phyloP scores from a whole-genome alignment of 2,329 filamentous ascomycete species.

The Raffaelea deltoideospora region DNA sequence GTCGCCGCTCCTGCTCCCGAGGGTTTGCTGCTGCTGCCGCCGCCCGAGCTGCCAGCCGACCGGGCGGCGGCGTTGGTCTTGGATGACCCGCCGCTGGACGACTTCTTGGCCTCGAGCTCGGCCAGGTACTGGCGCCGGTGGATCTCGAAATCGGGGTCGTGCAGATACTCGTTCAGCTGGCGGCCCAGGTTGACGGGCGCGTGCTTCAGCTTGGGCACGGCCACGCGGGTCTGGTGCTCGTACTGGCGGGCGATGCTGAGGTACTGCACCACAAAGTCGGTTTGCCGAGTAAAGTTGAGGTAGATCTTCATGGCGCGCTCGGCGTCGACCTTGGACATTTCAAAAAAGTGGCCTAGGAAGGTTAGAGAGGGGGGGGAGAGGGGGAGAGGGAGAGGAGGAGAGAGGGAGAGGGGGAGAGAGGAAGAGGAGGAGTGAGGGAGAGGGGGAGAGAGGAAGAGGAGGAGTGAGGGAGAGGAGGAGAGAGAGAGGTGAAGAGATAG shows the following conservation, averaged over 20 bases:
- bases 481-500: neutral
- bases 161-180: conserved; percentile 85
- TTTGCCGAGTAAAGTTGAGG: conserved; percentile 80
- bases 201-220: conserved; percentile 94
- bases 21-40: conserved; percentile 15
- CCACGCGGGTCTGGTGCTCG: conserved; percentile 79
- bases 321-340: conserved; percentile 90
- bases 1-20: too few species aligned
- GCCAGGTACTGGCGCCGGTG: conserved; percentile 85
- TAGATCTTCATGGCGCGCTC: conserved; percentile 87
- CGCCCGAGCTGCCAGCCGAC: conserved; percentile 12
- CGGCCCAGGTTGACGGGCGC: conserved; percentile 82
- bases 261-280: conserved; percentile 83
- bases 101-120: conserved; percentile 58
- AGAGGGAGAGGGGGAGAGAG: neutral
- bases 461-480: conserved; percentile 11
- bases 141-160: conserved; percentile 88
- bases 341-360: conserved; percentile 75
- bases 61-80: conserved; percentile 24
- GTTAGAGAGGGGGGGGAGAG: neutral
- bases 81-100: too few species aligned
- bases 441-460: neutral
- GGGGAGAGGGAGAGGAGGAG: neutral
- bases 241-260: conserved; percentile 76
- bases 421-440: neutral